A percentile compares a stretch with the other conserved stretches of the same genome.
Evolutionary conservation across 148 eudicot species (phyloP).

Genomic region (Amaranthus hypochondriacus): DNA sequence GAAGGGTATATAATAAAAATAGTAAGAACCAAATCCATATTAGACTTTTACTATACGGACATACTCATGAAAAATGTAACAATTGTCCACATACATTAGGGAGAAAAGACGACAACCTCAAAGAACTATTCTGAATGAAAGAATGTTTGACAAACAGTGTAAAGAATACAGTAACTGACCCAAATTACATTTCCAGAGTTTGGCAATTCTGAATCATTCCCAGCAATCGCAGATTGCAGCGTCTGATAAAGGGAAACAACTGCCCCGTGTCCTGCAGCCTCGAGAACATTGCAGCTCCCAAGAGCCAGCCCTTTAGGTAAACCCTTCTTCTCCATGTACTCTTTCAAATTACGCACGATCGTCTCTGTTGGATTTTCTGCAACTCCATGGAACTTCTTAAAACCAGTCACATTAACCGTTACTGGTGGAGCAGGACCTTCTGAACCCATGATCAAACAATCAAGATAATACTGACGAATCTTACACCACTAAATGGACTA

Average conservation of each 20-base stretch:
- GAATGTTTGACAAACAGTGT: not conserved
- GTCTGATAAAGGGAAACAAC: slow-evolving; percentile 73
- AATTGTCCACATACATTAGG: not conserved
- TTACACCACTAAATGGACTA: slow-evolving; percentile 17
- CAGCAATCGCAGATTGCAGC: slow-evolving; percentile 52
- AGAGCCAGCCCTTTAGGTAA: slow-evolving; percentile 69
- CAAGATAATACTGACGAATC: slow-evolving; percentile 18
- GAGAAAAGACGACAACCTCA: slow-evolving; percentile 2
- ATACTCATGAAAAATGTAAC: not conserved
- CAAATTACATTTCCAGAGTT: slow-evolving; percentile 56
- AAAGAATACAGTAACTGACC: slow-evolving; percentile 50
- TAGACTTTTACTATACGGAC: not conserved
- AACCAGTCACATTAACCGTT: slow-evolving; percentile 84
- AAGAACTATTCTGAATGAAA: not conserved
- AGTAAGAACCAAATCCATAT: too few relatives aligned
- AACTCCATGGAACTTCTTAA: slow-evolving; percentile 92
- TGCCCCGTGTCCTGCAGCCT: slow-evolving; percentile 95
- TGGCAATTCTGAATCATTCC: slow-evolving; percentile 35
- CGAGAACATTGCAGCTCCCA: slow-evolving; percentile 88
- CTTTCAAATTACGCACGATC: slow-evolving; percentile 58
- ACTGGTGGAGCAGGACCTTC: slow-evolving; percentile 84
- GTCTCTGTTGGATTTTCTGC: slow-evolving; percentile 95
- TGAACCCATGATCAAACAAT: slow-evolving; percentile 71
- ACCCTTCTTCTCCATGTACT: slow-evolving; percentile 62
- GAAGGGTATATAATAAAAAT: too few relatives aligned